phyloP scores from a whole-genome alignment of 371 early-diverging fungal species.

The Syncephalastrum monosporum region DNA sequence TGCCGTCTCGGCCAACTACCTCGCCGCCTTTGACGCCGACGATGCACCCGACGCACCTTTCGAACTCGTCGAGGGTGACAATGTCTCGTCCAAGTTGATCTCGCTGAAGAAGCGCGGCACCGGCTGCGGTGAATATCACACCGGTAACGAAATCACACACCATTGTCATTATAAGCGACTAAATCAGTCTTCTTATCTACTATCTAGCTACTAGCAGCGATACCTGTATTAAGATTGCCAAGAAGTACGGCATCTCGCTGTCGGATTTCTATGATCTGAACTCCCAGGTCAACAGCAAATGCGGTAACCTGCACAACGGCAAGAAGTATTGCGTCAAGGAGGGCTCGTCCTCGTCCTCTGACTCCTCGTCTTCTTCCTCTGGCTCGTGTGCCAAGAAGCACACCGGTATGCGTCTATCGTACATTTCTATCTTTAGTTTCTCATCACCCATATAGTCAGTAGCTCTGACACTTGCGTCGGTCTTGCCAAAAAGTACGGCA shows the following conservation, averaged over 20 bases:
- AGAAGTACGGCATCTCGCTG: conserved; percentile 27
- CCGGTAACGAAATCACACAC: conserved; percentile 15
- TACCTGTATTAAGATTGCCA: conserved; percentile 28
- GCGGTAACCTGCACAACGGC: conserved; percentile 38
- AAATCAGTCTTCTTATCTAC: not conserved
- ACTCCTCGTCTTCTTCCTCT: conserved; percentile 8
- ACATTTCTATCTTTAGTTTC: not conserved
- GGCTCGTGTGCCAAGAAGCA: conserved; percentile 19
- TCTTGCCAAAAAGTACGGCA: conserved; percentile 25
- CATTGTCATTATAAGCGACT: conserved; percentile 6
- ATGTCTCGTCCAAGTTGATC: conserved; percentile 11
- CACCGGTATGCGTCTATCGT: conserved; percentile 9
- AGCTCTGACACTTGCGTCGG: conserved; percentile 24
- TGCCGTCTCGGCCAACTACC: conserved; percentile 22
- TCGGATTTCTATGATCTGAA: conserved; percentile 29
- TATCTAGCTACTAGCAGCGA: conserved; percentile 30
- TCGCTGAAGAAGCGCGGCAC: conserved; percentile 25
- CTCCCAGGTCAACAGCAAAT: conserved; percentile 33
- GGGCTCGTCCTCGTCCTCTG: conserved; percentile 13
- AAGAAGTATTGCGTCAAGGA: conserved; percentile 41
- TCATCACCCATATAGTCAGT: conserved; percentile 10
- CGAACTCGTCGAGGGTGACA: conserved; percentile 23
- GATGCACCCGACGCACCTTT: conserved; percentile 16
- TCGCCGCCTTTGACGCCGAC: conserved; percentile 22
- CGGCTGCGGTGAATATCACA: conserved; percentile 23